Base-by-base conservation (phyloP, 2,329 filamentous ascomycete species). In the Fusarium luffae region DNA sequence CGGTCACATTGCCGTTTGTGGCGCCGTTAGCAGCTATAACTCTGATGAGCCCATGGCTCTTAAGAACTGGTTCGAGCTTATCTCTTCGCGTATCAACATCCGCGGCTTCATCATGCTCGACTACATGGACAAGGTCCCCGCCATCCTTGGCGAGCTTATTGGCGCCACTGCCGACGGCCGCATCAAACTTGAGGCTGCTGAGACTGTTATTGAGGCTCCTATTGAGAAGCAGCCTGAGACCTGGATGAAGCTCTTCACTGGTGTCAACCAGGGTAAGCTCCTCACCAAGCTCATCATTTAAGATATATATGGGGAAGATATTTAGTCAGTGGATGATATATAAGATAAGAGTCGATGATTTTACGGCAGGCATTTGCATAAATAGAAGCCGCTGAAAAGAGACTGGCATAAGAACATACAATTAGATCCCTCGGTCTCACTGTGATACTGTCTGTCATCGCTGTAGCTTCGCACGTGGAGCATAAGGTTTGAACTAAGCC, bases 71-170 rank as follows among this genome's bases (percentile, higher is more conserved):
- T 76, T 76, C 34, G 75, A 76, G 65, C 49, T 76, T 13, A 71
- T 76, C 3, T 76, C 75, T 2, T 69, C 64, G 61, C 57, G 75
- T 7, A 74, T 76, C 8, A 72, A 52, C 18, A 69, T 76, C 55
- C 62, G 62, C 3, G 75, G 75, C 3, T 76, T 76, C 49, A 76
- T 76, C 18, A 75, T 76, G 75, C 61, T 76, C 21, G 75, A 76
- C 43, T 76, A 75, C 23, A 72, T 76, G 70, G 75, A 76, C 34
- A 72, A 76, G 68, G 63, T 74, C 19, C 74, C 75, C 4, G 67
- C 60, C 1, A 75, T 75, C 18, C 66, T 76, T 1, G 61, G 62
- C 13, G 70, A 76, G 68, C 66, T 76, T 6, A 76, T 76, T n/a
- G 69, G 70, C 8, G 75, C 75, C 34, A 66, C 71, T n/a, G 75